These are phyloP conservation scores for Stellera chamaejasme DNA, from an alignment of 345 rosid species.

Conservation along the genomic window DNA sequence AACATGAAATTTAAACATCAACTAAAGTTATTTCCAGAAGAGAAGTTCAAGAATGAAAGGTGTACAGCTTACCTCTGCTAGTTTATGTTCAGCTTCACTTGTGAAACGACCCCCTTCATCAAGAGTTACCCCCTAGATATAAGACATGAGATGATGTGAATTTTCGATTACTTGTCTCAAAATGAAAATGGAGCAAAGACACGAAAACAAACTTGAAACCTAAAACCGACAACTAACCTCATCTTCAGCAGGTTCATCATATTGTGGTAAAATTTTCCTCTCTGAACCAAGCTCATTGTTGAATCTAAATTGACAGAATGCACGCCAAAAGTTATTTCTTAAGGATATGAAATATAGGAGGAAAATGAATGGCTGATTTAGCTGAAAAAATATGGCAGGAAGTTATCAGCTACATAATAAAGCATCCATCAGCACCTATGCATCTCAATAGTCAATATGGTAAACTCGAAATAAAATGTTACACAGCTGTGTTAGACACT, in stretches of 20 bases:
- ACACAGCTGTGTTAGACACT: too few species aligned
- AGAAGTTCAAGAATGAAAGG: slow-evolving; percentile 1
- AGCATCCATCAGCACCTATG: too few species aligned
- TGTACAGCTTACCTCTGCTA: slow-evolving; percentile 61
- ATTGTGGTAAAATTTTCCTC: slow-evolving; percentile 92
- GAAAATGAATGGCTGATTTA: too few species aligned
- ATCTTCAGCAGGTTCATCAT: slow-evolving; percentile 63
- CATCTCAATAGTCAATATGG: too few species aligned
- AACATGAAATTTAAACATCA: neutral
- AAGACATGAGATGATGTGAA: neutral
- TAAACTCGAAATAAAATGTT: too few species aligned
- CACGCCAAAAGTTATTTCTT: neutral
- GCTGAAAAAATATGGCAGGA: too few species aligned
- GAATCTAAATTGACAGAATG: slow-evolving; percentile 45
- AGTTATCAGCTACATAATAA: too few species aligned
- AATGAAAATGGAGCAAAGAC: neutral
- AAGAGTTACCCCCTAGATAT: slow-evolving; percentile 64
- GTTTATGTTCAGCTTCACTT: slow-evolving; percentile 91
- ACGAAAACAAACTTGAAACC: neutral
- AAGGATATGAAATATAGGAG: too few species aligned
- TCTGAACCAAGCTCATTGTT: slow-evolving; percentile 65
- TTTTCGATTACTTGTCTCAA: neutral
- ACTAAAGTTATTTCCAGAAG: slow-evolving; percentile 7
- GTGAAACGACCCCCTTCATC: slow-evolving; percentile 78
- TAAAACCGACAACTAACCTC: slow-evolving; percentile 42